phyloP scores from a whole-genome alignment of 192 early-diverging fungal species.

The Helicostylum pulchrum region DNA sequence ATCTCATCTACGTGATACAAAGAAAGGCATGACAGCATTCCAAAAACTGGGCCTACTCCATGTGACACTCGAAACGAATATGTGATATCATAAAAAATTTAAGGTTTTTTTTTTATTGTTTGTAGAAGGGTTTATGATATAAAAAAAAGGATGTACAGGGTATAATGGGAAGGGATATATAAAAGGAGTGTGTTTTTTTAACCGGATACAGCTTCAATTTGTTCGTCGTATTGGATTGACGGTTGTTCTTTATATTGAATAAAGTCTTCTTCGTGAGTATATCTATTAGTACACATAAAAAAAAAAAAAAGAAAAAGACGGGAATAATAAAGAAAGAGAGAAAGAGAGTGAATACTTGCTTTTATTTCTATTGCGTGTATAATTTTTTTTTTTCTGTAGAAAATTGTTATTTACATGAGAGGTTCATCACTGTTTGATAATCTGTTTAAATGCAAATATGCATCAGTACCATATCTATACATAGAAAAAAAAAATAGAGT shows the following conservation, averaged over 20 bases:
- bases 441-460: constrained; percentile 88
- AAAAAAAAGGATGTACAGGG: too few species aligned
- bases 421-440: constrained; percentile 91
- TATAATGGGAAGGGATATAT: too few species aligned
- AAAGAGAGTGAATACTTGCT: too few species aligned
- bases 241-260: not conserved
- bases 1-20: too few species aligned
- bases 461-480: constrained; percentile 82
- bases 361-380: too few species aligned
- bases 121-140: too few species aligned
- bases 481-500: constrained; percentile 1
- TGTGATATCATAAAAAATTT: too few species aligned
- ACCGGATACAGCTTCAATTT: not conserved
- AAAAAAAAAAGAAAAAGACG: not conserved
- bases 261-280: not conserved
- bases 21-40: too few species aligned
- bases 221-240: not conserved
- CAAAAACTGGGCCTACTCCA: too few species aligned
- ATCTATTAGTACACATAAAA: not conserved
- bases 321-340: not conserved
- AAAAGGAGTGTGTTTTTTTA: not conserved
- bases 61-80: too few species aligned
- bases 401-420: constrained; percentile 43
- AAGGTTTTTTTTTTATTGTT: too few species aligned
- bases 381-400: not conserved